Evolutionary conservation across 192 early-diverging fungal genomes (phyloP), one percentile per base, ranked within the genome.

Genomic region (Coemansia nantahalensis): DNA sequence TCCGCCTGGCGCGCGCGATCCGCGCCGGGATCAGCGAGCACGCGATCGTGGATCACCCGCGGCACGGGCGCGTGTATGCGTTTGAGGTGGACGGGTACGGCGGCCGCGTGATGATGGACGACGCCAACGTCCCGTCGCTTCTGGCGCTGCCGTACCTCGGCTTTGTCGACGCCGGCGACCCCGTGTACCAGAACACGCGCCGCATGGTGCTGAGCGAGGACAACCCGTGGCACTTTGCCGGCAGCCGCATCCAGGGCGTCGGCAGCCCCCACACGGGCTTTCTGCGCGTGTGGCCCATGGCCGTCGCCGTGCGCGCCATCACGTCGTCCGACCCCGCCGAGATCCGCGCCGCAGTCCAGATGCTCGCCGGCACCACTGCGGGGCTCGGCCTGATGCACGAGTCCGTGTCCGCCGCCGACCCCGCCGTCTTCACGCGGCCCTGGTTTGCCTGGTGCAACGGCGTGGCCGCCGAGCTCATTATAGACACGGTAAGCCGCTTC

Each of bases 81-180:
- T 88, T 80, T 44, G 86, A 88, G 56, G 77, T 85, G 12, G 86
- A 88, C 41, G 86, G 86, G 23, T 87, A 78, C 44, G 85, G 86
- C 12, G 82, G 78, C 1, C 34, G 56, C 0, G 47, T 84, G 16
- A 45, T 88, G 12, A 86, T 86, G 81, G 86, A 88, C 51, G 86
- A 88, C 38, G 86, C 86, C 11, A 87, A 85, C 34, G 75, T 79
- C 10, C 86, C 86, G 1, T 78, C 80, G 7, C 74, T 88, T 4
- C 48, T 88, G 9, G 77, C 78, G 8, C 46, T 88, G 32, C 85
- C 85, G 2, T 68, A 82, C 18, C 49, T 86, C 8, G 86, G 81
- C 0, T 88, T 85, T 51, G 51, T 83, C 18, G 39, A 51, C 18
- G 40, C 54, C 11, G 39, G 42, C 17, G 78, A 88, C 37, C 40